These are phyloP conservation scores for Xylaria telfairii DNA, from an alignment of 495 filamentous ascomycete species.

Conservation along the genomic window DNA sequence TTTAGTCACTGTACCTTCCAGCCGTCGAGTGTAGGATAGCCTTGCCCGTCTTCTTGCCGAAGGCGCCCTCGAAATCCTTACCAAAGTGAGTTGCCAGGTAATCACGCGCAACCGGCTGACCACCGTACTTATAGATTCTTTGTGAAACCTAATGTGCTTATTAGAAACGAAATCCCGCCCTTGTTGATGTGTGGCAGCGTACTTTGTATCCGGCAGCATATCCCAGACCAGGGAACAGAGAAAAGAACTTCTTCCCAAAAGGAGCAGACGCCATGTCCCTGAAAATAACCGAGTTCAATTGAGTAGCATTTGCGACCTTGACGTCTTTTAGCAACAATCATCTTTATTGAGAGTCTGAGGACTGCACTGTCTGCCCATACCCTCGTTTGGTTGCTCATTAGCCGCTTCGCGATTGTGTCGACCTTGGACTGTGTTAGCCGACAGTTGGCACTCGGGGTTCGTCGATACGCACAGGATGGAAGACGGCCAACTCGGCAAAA, in stretches of 20 bases:
- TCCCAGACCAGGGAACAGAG: constrained; percentile 93
- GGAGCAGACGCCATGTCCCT: constrained; percentile 81
- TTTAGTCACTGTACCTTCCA: constrained; percentile 68
- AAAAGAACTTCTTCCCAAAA: constrained; percentile 80
- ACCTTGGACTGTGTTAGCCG: constrained; percentile 63
- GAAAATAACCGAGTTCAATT: constrained; percentile 91
- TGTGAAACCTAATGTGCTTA: constrained; percentile 69
- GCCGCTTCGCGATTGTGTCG: constrained; percentile 96
- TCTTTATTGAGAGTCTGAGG: constrained; percentile 19
- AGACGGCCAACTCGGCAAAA: constrained; percentile 94
- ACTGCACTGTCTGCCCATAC: constrained; percentile 48
- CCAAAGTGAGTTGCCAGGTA: constrained; percentile 85
- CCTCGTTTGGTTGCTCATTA: constrained; percentile 96
- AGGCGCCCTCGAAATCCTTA: constrained; percentile 80
- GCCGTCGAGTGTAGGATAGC: constrained; percentile 97
- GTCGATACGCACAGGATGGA: constrained; percentile 79
- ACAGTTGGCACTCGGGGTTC: constrained; percentile 28
- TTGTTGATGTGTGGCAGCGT: constrained; percentile 26
- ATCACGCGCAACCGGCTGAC: constrained; percentile 94
- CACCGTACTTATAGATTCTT: constrained; percentile 98
- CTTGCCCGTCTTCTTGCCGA: constrained; percentile 96
- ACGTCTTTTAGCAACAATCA: constrained; percentile 28
- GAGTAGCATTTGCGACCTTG: constrained; percentile 64
- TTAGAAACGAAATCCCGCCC: constrained; percentile 16
- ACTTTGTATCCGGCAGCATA: constrained; percentile 99